Conservation (phyloP, 352 stramenopile species). For the Phytophthora ohioensis region DNA sequence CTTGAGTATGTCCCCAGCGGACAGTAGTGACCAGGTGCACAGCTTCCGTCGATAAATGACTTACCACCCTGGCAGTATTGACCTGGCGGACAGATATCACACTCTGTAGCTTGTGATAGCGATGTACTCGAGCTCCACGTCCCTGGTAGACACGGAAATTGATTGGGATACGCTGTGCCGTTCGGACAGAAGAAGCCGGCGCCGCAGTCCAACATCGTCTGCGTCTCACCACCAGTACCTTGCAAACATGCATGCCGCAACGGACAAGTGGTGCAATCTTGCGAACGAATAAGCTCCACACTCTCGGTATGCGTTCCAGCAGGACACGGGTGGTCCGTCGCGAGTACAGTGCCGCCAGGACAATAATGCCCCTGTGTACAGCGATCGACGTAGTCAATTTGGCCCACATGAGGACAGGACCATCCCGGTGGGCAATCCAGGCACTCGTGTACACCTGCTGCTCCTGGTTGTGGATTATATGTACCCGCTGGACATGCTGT, state of each 20-base stretch:
- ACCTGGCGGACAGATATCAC: constrained; percentile 82
- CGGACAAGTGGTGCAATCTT: constrained; percentile 86
- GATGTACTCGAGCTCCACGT: constrained; percentile 88
- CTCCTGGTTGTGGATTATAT: constrained; percentile 71
- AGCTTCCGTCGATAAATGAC: constrained; percentile 74
- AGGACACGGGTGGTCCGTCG: constrained; percentile 69
- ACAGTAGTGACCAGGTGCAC: constrained; percentile 90
- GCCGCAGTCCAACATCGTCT: constrained; percentile 78
- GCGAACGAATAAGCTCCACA: constrained; percentile 63
- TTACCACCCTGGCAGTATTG: constrained; percentile 90
- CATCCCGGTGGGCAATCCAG: constrained; percentile 74
- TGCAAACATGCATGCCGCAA: constrained; percentile 73
- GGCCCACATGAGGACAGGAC: constrained; percentile 75
- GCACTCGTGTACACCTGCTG: constrained; percentile 66
- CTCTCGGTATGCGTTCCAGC: constrained; percentile 80
- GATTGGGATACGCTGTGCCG: constrained; percentile 67
- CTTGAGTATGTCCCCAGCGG: constrained; percentile 74
- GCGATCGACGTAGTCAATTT: constrained; percentile 67
- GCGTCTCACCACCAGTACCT: constrained; percentile 74
- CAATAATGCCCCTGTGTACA: constrained; percentile 81
- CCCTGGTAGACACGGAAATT: constrained; percentile 86
- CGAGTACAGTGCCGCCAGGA: constrained; percentile 64
- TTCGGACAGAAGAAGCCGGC: constrained; percentile 87
- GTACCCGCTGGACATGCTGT: constrained; percentile 74
- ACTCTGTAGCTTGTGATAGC: constrained; percentile 69